Conservation (phyloP, 2,329 filamentous ascomycete species). For the Stenocarpella maydis region DNA sequence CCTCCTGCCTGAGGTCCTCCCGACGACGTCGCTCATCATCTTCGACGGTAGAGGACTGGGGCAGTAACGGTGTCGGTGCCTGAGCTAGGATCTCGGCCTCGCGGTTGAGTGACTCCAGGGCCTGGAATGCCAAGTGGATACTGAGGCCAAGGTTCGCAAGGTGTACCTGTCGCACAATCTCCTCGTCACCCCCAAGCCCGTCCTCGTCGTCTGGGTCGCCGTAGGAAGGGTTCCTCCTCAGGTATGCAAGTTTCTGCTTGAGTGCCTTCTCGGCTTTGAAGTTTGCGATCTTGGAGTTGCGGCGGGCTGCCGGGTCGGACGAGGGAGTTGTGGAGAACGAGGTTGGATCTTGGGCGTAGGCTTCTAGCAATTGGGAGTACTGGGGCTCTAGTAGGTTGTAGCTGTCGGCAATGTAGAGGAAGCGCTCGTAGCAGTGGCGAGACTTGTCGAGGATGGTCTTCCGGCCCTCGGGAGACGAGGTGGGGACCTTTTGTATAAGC, state of each 20-base stretch:
- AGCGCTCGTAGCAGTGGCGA: constrained; percentile 78
- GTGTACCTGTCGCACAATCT: constrained; percentile 80
- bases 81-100: constrained; percentile 84
- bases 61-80: constrained; percentile 65
- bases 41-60: constrained; percentile 54
- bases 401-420: constrained; percentile 77
- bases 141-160: constrained; percentile 77
- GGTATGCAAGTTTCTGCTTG: constrained; percentile 77
- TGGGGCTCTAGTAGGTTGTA: constrained; percentile 75
- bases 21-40: constrained; percentile 53
- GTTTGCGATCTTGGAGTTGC: constrained; percentile 85
- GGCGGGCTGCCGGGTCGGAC: constrained; percentile 67
- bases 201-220: constrained; percentile 61
- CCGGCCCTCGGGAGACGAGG: constrained; percentile 62
- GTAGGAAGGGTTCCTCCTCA: constrained; percentile 60
- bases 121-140: constrained; percentile 83
- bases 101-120: constrained; percentile 85
- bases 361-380: constrained; percentile 75
- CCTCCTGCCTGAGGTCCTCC: constrained; percentile 40
- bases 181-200: constrained; percentile 78
- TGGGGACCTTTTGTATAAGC: constrained; percentile 73
- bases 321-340: constrained; percentile 76
- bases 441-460: constrained; percentile 69
- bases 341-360: constrained; percentile 76
- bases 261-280: constrained; percentile 88